Base-by-base conservation (phyloP, 2,329 filamentous ascomycete genomes). In the Alternaria sp. region DNA sequence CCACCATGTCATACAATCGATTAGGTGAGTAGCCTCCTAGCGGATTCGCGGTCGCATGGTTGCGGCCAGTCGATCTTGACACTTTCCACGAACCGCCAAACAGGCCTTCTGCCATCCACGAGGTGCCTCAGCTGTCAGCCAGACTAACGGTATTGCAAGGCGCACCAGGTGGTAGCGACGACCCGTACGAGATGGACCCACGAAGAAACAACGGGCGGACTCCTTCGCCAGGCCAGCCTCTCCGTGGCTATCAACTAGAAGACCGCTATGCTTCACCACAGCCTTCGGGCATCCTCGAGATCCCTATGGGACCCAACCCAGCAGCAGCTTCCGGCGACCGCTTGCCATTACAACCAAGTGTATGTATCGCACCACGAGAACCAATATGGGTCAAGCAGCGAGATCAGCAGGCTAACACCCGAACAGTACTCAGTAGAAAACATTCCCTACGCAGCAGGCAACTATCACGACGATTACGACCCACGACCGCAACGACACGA, bases 301-400 rank as follows among this genome's bases (percentile, higher is more conserved):
- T 93, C 77, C 91, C 90, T 62, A 86, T 87, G 81, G 89, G 87
- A 5, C 86, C 87, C 59, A 82, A 85, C 50, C 80, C 83, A 26
- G 80, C 79, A 54, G 81, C 83, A 62, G 90, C 88, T 19, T 88
- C 90, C 1, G 90, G 89, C 74, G 95, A 98, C 81, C 86, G 90
- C 61, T 84, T 98, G 55, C 89, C 91, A 61, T 86, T 94, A 68
- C 94, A 97, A 79, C 92, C 93, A 54, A 95, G 94, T 60, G 92
- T 95, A 81, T 84, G 91, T 86, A 26, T 26, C 6, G 32, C 17
- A 25, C 30, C 30, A 2, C 12, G 28, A 25, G 19, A 28, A 23
- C 36, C 36, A 40, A 40, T 40, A 17, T 32, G 32, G n/a, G 40
- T n/a, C 10, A 49, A 21, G 28, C 10, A 15, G 8, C 30, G 23